phyloP scores from a whole-genome alignment of 1,284 basidiomycete genomes.

The Prillingera fragicola region DNA sequence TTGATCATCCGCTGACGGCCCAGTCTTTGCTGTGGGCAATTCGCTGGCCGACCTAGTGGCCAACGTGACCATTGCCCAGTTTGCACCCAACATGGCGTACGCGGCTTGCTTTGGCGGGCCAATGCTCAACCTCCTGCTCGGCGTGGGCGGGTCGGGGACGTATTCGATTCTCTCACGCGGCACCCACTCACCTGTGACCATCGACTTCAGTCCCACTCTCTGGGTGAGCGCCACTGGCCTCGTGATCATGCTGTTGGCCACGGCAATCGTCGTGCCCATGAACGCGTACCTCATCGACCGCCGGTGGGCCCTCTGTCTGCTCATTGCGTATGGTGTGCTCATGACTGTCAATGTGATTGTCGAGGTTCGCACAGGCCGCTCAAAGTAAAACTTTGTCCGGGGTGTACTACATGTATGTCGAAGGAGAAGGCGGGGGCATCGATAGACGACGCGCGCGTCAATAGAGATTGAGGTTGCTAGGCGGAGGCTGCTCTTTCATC shows the following conservation, averaged over 20 bases:
- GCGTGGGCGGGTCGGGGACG: conserved; percentile 45
- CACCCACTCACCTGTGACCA: conserved; percentile 60
- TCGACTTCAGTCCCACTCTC: conserved; percentile 76
- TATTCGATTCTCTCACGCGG: conserved; percentile 44
- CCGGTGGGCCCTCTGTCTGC: conserved; percentile 72
- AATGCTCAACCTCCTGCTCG: conserved; percentile 91
- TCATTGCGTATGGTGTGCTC: conserved; percentile 64
- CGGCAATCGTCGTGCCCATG: conserved; percentile 75
- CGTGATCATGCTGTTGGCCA: conserved; percentile 64
- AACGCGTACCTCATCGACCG: conserved; percentile 76
- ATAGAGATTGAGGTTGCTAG: too few species aligned
- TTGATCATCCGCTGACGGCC: conserved; percentile 6
- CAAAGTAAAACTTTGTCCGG: too few species aligned
- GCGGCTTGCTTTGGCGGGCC: conserved; percentile 49
- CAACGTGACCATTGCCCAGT: conserved; percentile 81
- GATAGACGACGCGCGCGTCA: too few species aligned
- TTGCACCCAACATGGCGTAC: conserved; percentile 49
- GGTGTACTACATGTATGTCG: too few species aligned
- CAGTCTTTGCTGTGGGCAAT: conserved; percentile 88
- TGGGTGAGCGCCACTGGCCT: conserved; percentile 76
- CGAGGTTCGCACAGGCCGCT: too few species aligned
- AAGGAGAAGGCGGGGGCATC: too few species aligned
- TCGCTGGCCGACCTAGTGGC: conserved; percentile 94
- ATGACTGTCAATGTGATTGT: conserved; percentile 71
- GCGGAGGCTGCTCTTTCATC: too few species aligned